Percentiles rank a stretch among this genome's conserved stretches.
Conservation (phyloP, 371 early-diverging fungal genomes). For the Actinomortierella ambigua region DNA sequence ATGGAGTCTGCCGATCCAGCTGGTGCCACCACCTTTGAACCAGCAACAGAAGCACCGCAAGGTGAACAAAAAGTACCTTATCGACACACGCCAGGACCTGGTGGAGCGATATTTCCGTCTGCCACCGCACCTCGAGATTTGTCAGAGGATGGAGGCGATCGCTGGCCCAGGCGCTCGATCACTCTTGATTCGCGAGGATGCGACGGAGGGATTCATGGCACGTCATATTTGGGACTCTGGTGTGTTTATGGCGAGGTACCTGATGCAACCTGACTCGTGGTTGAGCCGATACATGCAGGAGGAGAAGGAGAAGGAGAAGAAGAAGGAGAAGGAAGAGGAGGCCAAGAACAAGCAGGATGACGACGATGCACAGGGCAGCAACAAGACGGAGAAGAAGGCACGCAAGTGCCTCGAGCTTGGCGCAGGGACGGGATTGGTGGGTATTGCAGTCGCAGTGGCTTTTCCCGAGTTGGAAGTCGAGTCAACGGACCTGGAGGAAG, state of each 20-base stretch:
- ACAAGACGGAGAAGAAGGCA: not conserved
- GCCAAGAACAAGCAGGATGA: no score
- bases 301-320: conserved; percentile 3
- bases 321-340: no score
- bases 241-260: conserved; percentile 43
- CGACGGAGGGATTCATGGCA: conserved; percentile 44
- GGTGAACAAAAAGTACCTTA: conserved; percentile 34
- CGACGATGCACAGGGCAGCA: no score
- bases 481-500: conserved; percentile 43
- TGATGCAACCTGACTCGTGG: conserved; percentile 44
- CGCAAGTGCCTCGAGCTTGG: conserved; percentile 38
- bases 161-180: conserved; percentile 18
- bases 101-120: conserved; percentile 41
- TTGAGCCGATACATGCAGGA: conserved; percentile 38
- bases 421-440: conserved; percentile 46
- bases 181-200: conserved; percentile 37
- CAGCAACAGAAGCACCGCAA: conserved; percentile 37
- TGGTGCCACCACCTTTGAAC: conserved; percentile 34
- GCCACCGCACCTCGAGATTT: conserved; percentile 20
- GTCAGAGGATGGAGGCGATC: not conserved
- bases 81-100: conserved; percentile 44
- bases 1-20: conserved; percentile 41
- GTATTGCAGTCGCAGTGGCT: conserved; percentile 39
- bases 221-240: conserved; percentile 48
- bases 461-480: conserved; percentile 38